phyloP scores from a whole-genome alignment of 371 early-diverging fungal genomes.

The Phascolomyces articulosus region DNA sequence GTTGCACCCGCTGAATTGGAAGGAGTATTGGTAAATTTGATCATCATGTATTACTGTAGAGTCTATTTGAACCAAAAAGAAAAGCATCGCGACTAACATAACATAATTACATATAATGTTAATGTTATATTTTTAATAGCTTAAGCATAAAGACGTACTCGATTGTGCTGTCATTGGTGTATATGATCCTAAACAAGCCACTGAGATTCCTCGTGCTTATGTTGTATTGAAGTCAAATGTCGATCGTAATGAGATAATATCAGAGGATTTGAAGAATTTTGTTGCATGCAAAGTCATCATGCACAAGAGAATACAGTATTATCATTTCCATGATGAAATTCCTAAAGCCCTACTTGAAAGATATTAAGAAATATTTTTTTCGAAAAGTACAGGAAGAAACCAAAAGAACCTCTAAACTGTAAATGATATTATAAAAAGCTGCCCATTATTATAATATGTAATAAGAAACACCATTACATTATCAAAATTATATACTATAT shows the following conservation, averaged over 20 bases:
- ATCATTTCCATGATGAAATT: slow-evolving; percentile 67
- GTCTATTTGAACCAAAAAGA: too few relatives aligned
- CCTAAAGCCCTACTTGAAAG: slow-evolving; percentile 79
- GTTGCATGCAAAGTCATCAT: slow-evolving; percentile 61
- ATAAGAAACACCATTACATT: too few relatives aligned
- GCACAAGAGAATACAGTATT: slow-evolving; percentile 77
- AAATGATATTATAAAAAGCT: too few relatives aligned
- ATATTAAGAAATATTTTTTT: slow-evolving; percentile 57
- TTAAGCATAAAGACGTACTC: slow-evolving; percentile 68
- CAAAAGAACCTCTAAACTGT: neutral
- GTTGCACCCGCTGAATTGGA: slow-evolving; percentile 11
- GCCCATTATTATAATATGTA: too few relatives aligned
- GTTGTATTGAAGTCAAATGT: slow-evolving; percentile 53
- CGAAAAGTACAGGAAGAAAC: slow-evolving; percentile 3
- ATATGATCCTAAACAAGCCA: slow-evolving; percentile 51
- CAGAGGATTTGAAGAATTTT: slow-evolving; percentile 55
- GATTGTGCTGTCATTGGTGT: slow-evolving; percentile 75
- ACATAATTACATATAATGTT: too few relatives aligned
- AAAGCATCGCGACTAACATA: too few relatives aligned
- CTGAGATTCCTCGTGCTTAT: slow-evolving; percentile 76
- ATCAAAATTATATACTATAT: too few relatives aligned
- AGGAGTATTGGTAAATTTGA: slow-evolving; percentile 45
- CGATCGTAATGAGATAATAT: slow-evolving; percentile 26
- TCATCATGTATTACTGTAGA: too few relatives aligned
- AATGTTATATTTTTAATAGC: too few relatives aligned